These are phyloP conservation scores for Cordyceps pruinosa DNA, from an alignment of 2,329 filamentous ascomycete species.

Conservation along the genomic window DNA sequence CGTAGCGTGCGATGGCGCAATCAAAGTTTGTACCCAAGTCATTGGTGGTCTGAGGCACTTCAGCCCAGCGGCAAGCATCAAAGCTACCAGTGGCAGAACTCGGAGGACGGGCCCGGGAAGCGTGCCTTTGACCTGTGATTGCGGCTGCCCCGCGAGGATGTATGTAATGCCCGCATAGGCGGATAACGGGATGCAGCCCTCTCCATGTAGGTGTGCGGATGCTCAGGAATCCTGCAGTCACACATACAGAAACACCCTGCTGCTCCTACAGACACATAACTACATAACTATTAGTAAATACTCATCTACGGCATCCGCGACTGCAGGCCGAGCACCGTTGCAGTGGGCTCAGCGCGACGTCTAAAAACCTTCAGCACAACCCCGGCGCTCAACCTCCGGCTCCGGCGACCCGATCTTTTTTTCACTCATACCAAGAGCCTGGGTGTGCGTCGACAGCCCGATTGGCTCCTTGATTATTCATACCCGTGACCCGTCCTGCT, in stretches of 20 bases:
- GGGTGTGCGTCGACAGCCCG: constrained; percentile 4
- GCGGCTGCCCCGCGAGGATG: neutral
- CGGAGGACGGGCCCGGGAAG: neutral
- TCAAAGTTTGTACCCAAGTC: neutral
- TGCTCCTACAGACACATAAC: no score
- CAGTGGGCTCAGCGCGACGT: neutral
- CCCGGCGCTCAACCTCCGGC: constrained; percentile 10
- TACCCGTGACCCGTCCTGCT: neutral
- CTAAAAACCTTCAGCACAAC: neutral
- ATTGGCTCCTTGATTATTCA: neutral
- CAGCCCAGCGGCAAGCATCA: neutral
- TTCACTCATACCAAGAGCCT: constrained; percentile 5
- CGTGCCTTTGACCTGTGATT: constrained; percentile 2
- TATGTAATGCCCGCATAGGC: neutral
- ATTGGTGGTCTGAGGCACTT: neutral
- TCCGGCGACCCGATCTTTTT: constrained; percentile 14
- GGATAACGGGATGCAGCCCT: neutral
- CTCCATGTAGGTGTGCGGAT: no score
- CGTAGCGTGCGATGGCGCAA: constrained; percentile 9
- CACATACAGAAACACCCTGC: neutral
- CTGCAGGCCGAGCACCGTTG: neutral
- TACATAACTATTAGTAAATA: neutral
- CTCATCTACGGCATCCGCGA: no score
- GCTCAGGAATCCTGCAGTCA: no score
- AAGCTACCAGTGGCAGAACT: neutral